Evolutionary conservation across 257 asterid genomes (phyloP).

Genomic region (Cinchona pubescens): DNA sequence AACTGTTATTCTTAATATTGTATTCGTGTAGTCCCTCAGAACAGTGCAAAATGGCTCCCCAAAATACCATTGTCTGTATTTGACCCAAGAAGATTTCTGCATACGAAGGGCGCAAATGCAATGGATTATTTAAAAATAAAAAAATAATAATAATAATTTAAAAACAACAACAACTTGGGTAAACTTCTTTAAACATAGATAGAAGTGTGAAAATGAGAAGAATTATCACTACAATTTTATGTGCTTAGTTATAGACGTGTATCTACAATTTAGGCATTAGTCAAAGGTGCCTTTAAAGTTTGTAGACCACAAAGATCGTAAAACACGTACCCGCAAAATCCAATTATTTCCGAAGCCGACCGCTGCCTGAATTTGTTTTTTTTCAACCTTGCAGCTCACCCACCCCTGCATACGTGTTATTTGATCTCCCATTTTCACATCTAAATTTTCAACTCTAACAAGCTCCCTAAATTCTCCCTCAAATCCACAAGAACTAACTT

Average conservation of each 20-base stretch:
- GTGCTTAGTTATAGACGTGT: background rate
- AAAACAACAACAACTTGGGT: too few species aligned
- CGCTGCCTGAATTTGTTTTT: conserved; percentile 26
- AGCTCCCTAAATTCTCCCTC: conserved; percentile 11
- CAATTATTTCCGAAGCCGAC: conserved; percentile 44
- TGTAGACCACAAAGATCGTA: background rate
- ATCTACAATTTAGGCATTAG: background rate
- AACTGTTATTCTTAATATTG: too few species aligned
- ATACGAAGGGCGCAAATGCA: too few species aligned
- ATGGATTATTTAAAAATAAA: too few species aligned
- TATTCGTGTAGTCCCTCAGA: too few species aligned
- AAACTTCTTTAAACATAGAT: background rate
- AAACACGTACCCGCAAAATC: conserved; percentile 38
- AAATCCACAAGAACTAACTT: background rate
- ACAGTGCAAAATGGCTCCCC: too few species aligned
- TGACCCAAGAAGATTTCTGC: too few species aligned
- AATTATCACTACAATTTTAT: background rate
- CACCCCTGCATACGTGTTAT: conserved; percentile 62
- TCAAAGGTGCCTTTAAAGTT: background rate
- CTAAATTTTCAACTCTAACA: background rate
- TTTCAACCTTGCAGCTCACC: conserved; percentile 77
- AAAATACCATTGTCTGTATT: too few species aligned
- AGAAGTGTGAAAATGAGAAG: conserved; percentile 12
- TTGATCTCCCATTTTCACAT: conserved; percentile 20
- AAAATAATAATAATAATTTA: too few species aligned